These are phyloP conservation scores for Aureobasidium sp. DNA, from an alignment of 2,329 filamentous ascomycete species.

Conservation along the genomic window DNA sequence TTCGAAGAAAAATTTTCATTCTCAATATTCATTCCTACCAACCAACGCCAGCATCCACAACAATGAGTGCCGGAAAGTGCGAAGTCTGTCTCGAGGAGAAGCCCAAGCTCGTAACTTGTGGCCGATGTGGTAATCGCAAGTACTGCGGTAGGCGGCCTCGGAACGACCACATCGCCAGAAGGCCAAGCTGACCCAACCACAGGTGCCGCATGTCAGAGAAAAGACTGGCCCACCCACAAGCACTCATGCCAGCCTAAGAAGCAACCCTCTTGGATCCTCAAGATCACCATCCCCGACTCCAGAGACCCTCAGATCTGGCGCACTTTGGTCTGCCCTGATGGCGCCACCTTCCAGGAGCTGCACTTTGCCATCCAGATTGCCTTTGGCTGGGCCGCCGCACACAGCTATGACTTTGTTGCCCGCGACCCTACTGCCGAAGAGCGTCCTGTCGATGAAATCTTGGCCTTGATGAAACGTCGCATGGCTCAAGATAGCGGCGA, in stretches of 20 bases:
- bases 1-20: neutral
- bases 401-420: constrained; percentile 21
- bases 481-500: neutral
- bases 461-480: neutral
- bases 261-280: constrained; percentile 18
- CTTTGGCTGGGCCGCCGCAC: constrained; percentile 21
- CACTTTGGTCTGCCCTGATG: constrained; percentile 21
- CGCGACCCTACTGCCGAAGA: constrained; percentile 3
- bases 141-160: neutral
- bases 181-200: neutral
- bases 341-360: constrained; percentile 19
- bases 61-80: constrained; percentile 1
- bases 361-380: constrained; percentile 22
- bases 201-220: constrained; percentile 14
- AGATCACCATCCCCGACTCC: constrained; percentile 17
- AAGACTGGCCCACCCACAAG: constrained; percentile 17
- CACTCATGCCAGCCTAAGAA: constrained; percentile 19
- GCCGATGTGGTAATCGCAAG: neutral
- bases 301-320: constrained; percentile 20
- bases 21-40: neutral
- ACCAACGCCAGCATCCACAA: neutral
- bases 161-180: neutral
- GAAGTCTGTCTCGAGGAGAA: constrained; percentile 8
- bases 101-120: constrained; percentile 1
- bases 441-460: neutral